Base-by-base conservation (phyloP, 805 yeast species). In the Candida caryicola region DNA sequence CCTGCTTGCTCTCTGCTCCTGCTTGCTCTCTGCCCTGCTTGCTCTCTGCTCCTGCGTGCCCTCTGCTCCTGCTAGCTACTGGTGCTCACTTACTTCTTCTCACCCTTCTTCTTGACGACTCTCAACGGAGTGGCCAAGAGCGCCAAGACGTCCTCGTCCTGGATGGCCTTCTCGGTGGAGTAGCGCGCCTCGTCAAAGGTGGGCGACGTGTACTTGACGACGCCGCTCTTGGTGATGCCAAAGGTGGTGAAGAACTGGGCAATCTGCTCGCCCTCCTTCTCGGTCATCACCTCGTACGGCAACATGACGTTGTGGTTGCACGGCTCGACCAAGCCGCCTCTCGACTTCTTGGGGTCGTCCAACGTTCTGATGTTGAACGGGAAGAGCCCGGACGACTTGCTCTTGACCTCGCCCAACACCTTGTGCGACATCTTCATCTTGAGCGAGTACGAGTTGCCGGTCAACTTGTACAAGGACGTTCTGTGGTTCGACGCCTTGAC, bases 161-260 rank as follows among this genome's bases (percentile, higher is more conserved):
- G 59, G 36, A 81, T 60, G 51, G 62, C 63, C 68, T 80, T 77
- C 19, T 79, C 82, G 37, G 82, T 64, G 55, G 75, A 69, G 62
- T 81, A 69, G 40, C 68, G 59, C 29, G 54, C 62, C 5, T 62
- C 58, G 43, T 76, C 69, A 45, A 82, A 76, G 39, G 70, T 59
- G 14, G 86, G 77, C 14, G 73, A 57, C 34, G 89, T 76, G 52
- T 79, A 71, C 65, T 76, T 80, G 50, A 81, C 77, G 51, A 79
- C 66, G 35, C 91, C 91, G 51, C 77, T 77, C 64, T 79, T 79
- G 58, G 89, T 83, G 52, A 85, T 60, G 25, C 84, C 89, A 53
- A 84, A 76, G 33, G 91, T 85, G 49, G 87, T 77, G 68, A 79
- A 83, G 59, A 68, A 79, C 67, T 84, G 88, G 23, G 85, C 86